A percentile compares a stretch with the other conserved stretches of the same genome.
phyloP scores from a whole-genome alignment of 1,139 yeast species.

The Saccharomyces hybrid region DNA sequence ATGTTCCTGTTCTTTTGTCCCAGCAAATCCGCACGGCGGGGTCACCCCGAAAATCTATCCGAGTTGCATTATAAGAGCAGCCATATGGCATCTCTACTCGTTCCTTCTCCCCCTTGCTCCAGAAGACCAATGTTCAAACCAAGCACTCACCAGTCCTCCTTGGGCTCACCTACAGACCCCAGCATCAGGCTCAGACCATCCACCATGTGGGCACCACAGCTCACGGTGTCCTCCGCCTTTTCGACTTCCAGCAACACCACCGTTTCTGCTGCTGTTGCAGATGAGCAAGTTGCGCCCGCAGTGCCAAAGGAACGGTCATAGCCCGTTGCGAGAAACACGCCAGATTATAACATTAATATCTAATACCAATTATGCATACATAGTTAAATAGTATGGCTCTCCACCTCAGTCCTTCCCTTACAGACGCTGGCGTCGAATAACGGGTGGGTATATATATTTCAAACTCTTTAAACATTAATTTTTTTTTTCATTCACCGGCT shows the following conservation, averaged over 20 bases:
- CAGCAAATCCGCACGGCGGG: constrained; percentile 1
- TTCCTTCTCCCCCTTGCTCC: background rate
- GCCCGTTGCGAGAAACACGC: background rate
- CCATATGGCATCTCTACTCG: background rate
- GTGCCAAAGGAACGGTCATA: background rate
- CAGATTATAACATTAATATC: background rate
- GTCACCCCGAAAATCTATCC: background rate
- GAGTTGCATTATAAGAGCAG: background rate
- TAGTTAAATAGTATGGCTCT: background rate
- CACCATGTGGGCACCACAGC: background rate
- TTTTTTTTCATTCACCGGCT: background rate
- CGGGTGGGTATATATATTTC: background rate
- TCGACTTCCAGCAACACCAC: background rate
- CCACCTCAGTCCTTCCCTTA: background rate
- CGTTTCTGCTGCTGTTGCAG: background rate
- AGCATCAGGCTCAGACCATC: background rate
- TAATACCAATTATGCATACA: background rate
- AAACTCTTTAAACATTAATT: background rate
- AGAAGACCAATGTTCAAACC: background rate
- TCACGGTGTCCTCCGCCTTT: background rate
- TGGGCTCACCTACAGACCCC: background rate
- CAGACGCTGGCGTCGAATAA: background rate
- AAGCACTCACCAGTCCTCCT: background rate
- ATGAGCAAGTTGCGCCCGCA: background rate
- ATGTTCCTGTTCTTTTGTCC: background rate